Evolutionary conservation across 495 filamentous ascomycete genomes (phyloP), one percentile per base, ranked within the genome.

Genomic region (Xylaria grammica): DNA sequence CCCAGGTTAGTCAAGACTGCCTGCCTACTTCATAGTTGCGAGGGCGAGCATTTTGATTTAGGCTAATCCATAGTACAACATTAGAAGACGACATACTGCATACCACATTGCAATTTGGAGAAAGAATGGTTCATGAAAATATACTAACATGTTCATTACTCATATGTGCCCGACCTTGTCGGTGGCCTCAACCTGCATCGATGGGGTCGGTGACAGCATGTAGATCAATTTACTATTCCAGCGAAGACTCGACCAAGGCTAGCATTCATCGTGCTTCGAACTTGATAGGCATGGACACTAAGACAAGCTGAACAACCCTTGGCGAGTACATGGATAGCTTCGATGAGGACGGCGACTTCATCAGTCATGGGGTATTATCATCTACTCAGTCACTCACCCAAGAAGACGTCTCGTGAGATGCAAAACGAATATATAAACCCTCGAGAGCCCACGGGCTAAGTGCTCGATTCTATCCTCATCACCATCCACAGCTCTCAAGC

Each of bases 341-440:
- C 0, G 6, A 34, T 4, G 22, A 15, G 51, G 20, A 15, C 24
- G 24, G 9, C 26, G 32, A 24, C 19, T 38, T 54, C 29, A 15
- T 5, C 19, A 54, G 51, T 7, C 20, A 6, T 44, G 6, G 0
- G 1, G 6, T 20, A 30, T 17, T 45, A n/a, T 3, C 9, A 27
- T 19, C 9, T 22, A 32, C 30, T 32, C 19, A 44, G 38, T 38
- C 45, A 13, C 15, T 5, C 0, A 10, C 22, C 6, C 4, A 4
- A 20, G 24, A n/a, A 6, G 4, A 22, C n/a, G 19, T 20, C 1
- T 13, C 2, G 0, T 29, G 17, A 22, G 4, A 9, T 7, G 19
- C 4, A n/a, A 57, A 57, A 38, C 1, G 34, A 40, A 27, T 55
- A 57, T 57, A 57, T 38, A 57, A 57, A 45, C 38, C 54, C 20